Evolutionary conservation across 2,329 filamentous ascomycete genomes (phyloP), one percentile per base, ranked within the genome.

Genomic region (Fusarium mangiferae): DNA sequence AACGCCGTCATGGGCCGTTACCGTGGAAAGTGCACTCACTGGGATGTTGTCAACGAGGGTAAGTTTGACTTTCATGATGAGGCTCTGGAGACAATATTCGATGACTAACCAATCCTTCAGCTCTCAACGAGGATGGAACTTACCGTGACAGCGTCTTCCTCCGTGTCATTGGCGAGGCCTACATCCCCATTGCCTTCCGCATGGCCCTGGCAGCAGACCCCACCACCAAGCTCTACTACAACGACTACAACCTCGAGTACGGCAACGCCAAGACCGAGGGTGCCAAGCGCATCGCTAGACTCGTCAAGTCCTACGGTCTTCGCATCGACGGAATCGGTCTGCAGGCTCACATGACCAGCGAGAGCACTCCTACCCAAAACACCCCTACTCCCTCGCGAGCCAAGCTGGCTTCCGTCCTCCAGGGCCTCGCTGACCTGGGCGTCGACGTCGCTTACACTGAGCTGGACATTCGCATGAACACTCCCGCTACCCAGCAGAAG

Each of bases 171-270:
- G 62, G 65, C 22, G 65, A 68, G 38, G 65, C 65, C 6, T 68
- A 51, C 62, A 68, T 68, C 45, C 65, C 65, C 18, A 68, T 68
- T 30, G 65, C 65, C 30, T 68, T 68, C 52, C 65, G 65, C 24
- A 68, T 68, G 65, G 65, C 62, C 22, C 17, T 46, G 24, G 65
- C 65, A 17, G 65, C 65, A 35, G 65, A 68, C 45, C 65, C 65
- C 6, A 68, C 30, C 3, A 68, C 65, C 28, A 68, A 68, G 62
- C 65, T 68, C 6, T 68, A 68, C 52, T 68, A 68, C 52, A 68
- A 68, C 52, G 65, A 68, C 62, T 68, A 68, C 35, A 67, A 68
- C 65, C 65, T 68, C 8, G 65, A 68, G 45, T 68, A 68, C 18
- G 62, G 62, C 5, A 24, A 24, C 39, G 62, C 62, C 12, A 68